Evolutionary conservation across 2,329 filamentous ascomycete species (phyloP).

Genomic region (Botrytis porri): DNA sequence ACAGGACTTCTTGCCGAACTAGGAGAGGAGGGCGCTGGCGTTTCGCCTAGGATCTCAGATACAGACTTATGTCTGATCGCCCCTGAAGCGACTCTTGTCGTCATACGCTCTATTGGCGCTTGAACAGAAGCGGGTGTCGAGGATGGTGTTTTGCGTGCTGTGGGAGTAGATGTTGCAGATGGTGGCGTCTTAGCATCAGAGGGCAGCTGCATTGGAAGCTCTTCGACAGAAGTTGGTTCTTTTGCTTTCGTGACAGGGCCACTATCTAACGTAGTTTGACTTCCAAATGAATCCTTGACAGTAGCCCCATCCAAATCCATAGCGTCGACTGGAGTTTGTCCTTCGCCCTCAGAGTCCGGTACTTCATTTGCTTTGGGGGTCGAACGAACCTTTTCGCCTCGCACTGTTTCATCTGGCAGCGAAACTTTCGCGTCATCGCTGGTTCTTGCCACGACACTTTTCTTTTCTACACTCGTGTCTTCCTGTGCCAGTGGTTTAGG

Average conservation of each 20-base stretch:
- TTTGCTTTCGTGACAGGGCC: not conserved
- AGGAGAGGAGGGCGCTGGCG: slow-evolving; percentile 41
- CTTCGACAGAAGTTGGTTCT: not conserved
- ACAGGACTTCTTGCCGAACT: slow-evolving; percentile 23
- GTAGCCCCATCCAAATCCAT: slow-evolving; percentile 35
- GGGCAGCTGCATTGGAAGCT: slow-evolving; percentile 7
- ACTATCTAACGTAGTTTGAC: slow-evolving; percentile 22
- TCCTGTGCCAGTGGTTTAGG: not conserved
- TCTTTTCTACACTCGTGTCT: slow-evolving; percentile 11
- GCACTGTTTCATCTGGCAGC: slow-evolving; percentile 17
- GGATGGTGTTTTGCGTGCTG: slow-evolving; percentile 32
- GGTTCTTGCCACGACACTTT: not conserved
- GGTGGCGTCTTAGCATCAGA: slow-evolving; percentile 23
- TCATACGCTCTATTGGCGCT: slow-evolving; percentile 53
- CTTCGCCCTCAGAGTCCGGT: slow-evolving; percentile 33
- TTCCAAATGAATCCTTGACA: slow-evolving; percentile 34
- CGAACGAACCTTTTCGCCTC: slow-evolving; percentile 18
- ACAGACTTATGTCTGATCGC: slow-evolving; percentile 70
- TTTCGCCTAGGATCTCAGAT: slow-evolving; percentile 66
- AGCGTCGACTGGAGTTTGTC: slow-evolving; percentile 28
- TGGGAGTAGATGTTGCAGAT: slow-evolving; percentile 25
- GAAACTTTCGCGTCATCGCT: not conserved
- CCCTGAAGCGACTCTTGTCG: slow-evolving; percentile 67
- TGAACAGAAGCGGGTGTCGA: slow-evolving; percentile 29
- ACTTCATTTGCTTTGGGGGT: slow-evolving; percentile 27